Evolutionary conservation across 1,139 yeast species (phyloP).

Genomic region (Pichia sp.): DNA sequence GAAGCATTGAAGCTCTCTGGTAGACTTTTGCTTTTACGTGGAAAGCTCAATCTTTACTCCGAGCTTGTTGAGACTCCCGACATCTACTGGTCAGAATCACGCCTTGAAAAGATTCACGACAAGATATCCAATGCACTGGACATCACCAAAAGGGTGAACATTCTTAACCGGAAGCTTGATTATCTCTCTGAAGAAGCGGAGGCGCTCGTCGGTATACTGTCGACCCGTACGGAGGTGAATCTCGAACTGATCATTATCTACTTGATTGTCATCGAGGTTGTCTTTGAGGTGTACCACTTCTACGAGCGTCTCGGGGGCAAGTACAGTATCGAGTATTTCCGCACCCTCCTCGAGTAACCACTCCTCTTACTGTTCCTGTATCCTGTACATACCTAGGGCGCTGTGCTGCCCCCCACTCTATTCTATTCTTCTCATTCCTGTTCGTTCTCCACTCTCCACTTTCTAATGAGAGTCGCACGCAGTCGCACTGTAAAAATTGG

Average conservation of each 20-base stretch:
- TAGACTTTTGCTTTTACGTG: constrained; percentile 63
- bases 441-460: too few species aligned
- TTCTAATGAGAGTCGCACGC: too few species aligned
- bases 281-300: constrained; percentile 66
- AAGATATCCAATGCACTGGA: constrained; percentile 67
- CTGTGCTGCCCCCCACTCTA: too few species aligned
- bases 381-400: too few species aligned
- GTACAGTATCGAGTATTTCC: constrained; percentile 15
- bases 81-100: constrained; percentile 87
- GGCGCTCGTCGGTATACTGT: constrained; percentile 65
- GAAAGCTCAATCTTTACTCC: constrained; percentile 77
- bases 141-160: constrained; percentile 67
- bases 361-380: not conserved
- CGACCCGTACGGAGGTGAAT: constrained; percentile 68
- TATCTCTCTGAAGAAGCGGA: constrained; percentile 87
- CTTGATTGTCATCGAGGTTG: constrained; percentile 76
- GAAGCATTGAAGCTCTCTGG: constrained; percentile 71
- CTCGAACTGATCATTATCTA: constrained; percentile 85
- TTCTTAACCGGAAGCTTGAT: constrained; percentile 76
- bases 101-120: constrained; percentile 66
- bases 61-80: constrained; percentile 91
- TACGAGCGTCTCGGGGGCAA: constrained; percentile 33
- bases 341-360: constrained; percentile 1
- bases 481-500: too few species aligned
- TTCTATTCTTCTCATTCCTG: too few species aligned